Base-by-base conservation (phyloP, 2,329 filamentous ascomycete species). In the Albifimbria verrucaria region DNA sequence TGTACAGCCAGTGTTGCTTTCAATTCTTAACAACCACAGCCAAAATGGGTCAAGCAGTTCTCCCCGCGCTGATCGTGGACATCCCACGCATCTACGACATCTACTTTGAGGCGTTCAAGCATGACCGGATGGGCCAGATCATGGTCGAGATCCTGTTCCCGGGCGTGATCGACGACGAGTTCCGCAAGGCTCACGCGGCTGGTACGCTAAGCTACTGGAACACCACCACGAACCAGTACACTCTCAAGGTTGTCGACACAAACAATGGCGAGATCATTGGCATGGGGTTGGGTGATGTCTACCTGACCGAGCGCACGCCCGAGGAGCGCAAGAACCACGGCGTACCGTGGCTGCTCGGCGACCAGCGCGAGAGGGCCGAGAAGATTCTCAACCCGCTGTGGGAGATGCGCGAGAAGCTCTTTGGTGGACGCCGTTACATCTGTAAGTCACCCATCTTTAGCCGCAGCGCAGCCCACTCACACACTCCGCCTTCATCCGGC, bases 201-300 rank as follows among this genome's bases (percentile, higher is more conserved):
- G 73, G 71, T 20, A 77, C 73, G 1, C 58, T 74, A 15, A 65
- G 62, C 7, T 74, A 67, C 62, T 72, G 70, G 68, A 66, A 74
- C 49, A 68, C 63, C 12, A 69, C 63, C 53, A 61, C 67, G 12
- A 63, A 64, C 18, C 76, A 78, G 53, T 76, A 78, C 60, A 79
- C 75, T 5, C 65, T 73, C 55, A 79, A 79, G 62, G 76, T 71
- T 47, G 65, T 78, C 23, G 76, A 80, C 57, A 70, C 67, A 7
- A 66, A 67, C 3, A 74, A 69, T 1, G 70, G 71, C 15, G 68
- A 72, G 25, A 70, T 78, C 32, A 66, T 77, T 21, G 77, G 76
- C 48, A 78, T 79, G 72, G 74, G 69, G 2, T 67, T 79, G 18
- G 72, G 70, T 57, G 74, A 80, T 52, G 65, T 75, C 6, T 75